These are phyloP conservation scores for Ogataea nakhonphanomensis DNA, from an alignment of 805 yeast species.

Conservation along the genomic window DNA sequence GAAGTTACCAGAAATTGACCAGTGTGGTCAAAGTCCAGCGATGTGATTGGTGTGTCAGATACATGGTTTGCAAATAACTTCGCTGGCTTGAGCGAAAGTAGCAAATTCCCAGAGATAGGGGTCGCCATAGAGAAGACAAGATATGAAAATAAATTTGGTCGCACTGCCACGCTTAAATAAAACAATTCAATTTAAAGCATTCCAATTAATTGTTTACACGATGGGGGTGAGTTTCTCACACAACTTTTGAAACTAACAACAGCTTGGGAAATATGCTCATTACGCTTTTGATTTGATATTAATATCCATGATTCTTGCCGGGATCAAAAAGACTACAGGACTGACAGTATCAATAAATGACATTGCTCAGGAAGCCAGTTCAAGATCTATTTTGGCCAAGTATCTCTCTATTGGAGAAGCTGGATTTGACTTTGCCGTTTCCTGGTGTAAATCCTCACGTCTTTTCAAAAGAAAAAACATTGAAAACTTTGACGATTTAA, in stretches of 20 bases:
- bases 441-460: conserved; percentile 44
- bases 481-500: conserved; percentile 27
- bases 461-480: conserved; percentile 43
- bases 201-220: not conserved
- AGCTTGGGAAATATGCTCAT: conserved; percentile 66
- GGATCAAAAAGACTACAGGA: conserved; percentile 82
- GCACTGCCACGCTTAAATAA: conserved; percentile 1
- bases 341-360: conserved; percentile 33
- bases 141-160: not conserved
- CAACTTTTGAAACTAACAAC: conserved; percentile 1
- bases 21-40: conserved; percentile 75
- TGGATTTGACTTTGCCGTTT: conserved; percentile 48
- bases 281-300: conserved; percentile 74
- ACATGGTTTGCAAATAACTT: conserved; percentile 43
- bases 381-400: conserved; percentile 40
- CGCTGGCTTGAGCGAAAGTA: conserved; percentile 28
- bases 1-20: conserved; percentile 76
- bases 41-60: conserved; percentile 53
- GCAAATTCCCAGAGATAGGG: conserved; percentile 5
- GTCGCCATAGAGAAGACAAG: conserved; percentile 6
- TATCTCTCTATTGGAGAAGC: conserved; percentile 60
- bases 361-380: conserved; percentile 44
- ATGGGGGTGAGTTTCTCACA: conserved; percentile 9
- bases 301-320: conserved; percentile 79
- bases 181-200: not conserved